Conservation (phyloP, 78 protist genomes). For the Polysphondylium violaceum region DNA sequence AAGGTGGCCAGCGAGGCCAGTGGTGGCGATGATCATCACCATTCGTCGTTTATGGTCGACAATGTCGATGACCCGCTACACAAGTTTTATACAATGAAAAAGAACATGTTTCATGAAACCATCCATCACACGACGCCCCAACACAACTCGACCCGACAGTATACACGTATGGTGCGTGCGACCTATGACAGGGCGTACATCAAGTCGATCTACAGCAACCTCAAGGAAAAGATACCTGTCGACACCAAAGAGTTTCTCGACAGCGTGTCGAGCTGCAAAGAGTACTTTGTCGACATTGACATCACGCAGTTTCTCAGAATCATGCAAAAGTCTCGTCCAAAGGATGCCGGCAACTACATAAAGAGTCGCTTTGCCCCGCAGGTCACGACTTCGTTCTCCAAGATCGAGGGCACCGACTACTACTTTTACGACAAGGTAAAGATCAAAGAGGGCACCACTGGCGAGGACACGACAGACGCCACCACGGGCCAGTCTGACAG, state of each 20-base stretch:
- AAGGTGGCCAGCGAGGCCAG: neutral
- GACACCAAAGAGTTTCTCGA: slow-evolving; percentile 30
- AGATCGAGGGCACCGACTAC: slow-evolving; percentile 21
- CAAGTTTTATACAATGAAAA: slow-evolving; percentile 22
- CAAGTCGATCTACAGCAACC: slow-evolving; percentile 25
- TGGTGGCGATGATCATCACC: neutral
- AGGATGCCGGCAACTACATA: slow-evolving; percentile 14
- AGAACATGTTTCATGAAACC: slow-evolving; percentile 36
- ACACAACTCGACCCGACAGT: slow-evolving; percentile 57
- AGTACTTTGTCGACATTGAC: slow-evolving; percentile 68
- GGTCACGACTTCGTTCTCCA: slow-evolving; percentile 24
- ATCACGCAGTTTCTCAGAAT: slow-evolving; percentile 55
- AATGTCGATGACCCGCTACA: slow-evolving; percentile 22
- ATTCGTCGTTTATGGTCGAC: neutral
- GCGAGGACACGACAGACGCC: slow-evolving; percentile 27
- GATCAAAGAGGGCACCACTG: neutral
- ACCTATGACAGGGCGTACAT: slow-evolving; percentile 59
- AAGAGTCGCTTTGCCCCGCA: slow-evolving; percentile 27
- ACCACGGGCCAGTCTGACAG: slow-evolving; percentile 5
- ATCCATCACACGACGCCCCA: slow-evolving; percentile 78
- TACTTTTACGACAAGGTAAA: slow-evolving; percentile 21
- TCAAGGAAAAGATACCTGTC: slow-evolving; percentile 57
- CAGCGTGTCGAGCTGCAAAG: slow-evolving; percentile 51
- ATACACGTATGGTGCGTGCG: slow-evolving; percentile 18
- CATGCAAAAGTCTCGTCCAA: slow-evolving; percentile 49